phyloP scores from a whole-genome alignment of 2,329 filamentous ascomycete genomes.

The Zymoseptoria tritici region DNA sequence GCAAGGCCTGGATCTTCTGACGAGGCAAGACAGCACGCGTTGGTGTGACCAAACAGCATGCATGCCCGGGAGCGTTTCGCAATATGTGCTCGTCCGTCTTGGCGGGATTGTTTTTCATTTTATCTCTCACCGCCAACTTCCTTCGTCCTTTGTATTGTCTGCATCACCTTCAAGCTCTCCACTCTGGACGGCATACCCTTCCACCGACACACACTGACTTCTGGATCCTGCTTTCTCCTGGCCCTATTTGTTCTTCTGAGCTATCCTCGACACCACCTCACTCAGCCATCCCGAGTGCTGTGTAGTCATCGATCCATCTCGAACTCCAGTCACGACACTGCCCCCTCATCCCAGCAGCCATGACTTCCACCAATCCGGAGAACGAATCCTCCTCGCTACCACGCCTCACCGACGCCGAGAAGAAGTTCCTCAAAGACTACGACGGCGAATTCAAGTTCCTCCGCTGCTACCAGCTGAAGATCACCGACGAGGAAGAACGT shows the following conservation, averaged over 20 bases:
- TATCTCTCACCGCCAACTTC: neutral
- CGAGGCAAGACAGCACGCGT: too few relatives aligned
- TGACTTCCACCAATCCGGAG: neutral
- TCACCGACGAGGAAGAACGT: conserved; percentile 34
- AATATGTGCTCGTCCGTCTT: neutral
- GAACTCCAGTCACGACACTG: neutral
- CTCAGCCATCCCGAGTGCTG: neutral
- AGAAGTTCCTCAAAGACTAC: conserved; percentile 32
- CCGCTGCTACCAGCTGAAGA: conserved; percentile 23
- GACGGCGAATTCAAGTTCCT: conserved; percentile 32
- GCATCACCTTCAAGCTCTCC: too few relatives aligned
- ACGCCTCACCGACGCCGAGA: conserved; percentile 17
- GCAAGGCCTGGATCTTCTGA: too few relatives aligned
- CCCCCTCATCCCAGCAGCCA: neutral
- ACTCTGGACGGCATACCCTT: too few relatives aligned
- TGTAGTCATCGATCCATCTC: neutral
- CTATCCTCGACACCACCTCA: neutral
- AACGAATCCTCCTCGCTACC: neutral
- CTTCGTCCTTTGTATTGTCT: too few relatives aligned
- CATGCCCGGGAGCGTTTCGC: neutral
- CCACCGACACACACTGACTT: too few relatives aligned
- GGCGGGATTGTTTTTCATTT: neutral
- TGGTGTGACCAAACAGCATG: too few relatives aligned
- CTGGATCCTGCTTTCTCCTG: too few relatives aligned
- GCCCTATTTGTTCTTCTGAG: too few relatives aligned